Evolutionary conservation across 805 yeast species (phyloP), one percentile per base, ranked within the genome.

Genomic region (Starmerella etchellsii): DNA sequence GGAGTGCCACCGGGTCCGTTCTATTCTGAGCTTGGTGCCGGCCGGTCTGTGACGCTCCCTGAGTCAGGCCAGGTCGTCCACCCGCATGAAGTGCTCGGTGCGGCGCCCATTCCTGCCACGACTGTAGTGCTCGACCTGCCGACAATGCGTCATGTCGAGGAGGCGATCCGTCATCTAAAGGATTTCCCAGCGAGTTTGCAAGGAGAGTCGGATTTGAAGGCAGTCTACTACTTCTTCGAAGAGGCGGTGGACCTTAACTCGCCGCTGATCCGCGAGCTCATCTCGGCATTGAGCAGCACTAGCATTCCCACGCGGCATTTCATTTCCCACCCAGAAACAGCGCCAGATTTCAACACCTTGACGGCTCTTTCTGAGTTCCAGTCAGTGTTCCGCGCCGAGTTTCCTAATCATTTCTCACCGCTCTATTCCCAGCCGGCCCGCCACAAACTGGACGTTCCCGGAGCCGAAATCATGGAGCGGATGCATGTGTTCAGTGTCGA

Each of bases 171-270:
- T 2, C 35, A 24, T 15, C 35, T 42, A 36, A 36, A 16, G 24
- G 40, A 11, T 16, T 26, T 11, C 23, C 3, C 31, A 3, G 33
- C 21, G 2, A 29, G 39, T 3, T 43, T n/a, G 7, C 25, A 20
- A 3, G 19, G 19, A 9, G 34, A 40, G 19, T 9, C 47, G 48
- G 20, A 49, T 69, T 18, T 70, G 74, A 1, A 39, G 14, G 57
- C 71, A 1, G 79, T 85, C 1, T 85, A 82, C 56, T 94, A 83
- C 59, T 72, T 83, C 42, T 60, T 91, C 22, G 91, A 81, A n/a
- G 71, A 67, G 5, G 71, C 67, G 2, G 64, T 82, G 1, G 71
- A 74, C 36, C 65, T 71, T 0, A 4, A 22, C 2, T 18, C 44
- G 22, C 46, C 46, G 1, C 39, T 31, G 3, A 34, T 51, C 4